phyloP scores from a whole-genome alignment of 176 grass and related monocot genomes.

The Bolboschoenus planiculmis region DNA sequence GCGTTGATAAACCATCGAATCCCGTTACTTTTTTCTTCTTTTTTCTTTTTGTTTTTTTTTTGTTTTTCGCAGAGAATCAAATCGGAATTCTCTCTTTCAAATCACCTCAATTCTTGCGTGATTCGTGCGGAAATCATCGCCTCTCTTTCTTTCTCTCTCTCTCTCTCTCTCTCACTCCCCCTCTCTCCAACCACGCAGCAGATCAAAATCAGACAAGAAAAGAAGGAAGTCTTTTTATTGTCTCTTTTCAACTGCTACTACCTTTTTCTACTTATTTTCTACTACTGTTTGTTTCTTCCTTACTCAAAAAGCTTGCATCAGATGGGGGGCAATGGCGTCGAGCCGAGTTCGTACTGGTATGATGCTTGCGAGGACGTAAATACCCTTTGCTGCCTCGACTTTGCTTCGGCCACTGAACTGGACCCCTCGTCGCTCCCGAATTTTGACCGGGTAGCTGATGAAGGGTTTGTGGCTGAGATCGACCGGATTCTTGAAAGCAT shows the following conservation, averaged over 20 bases:
- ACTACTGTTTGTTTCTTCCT: conserved; percentile 20
- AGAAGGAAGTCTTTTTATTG: conserved; percentile 39
- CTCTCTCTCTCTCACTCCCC: conserved; percentile 27
- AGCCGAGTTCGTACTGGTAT: conserved; percentile 76
- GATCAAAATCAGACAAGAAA: conserved; percentile 11
- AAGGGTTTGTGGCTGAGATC: conserved; percentile 87
- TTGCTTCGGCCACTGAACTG: conserved; percentile 52
- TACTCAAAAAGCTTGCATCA: conserved; percentile 4
- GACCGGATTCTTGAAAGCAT: conserved; percentile 91
- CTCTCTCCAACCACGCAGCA: conserved; percentile 2
- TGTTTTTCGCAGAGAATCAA: conserved; percentile 25
- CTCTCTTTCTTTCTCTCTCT: conserved; percentile 71
- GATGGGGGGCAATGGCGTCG: conserved; percentile 26
- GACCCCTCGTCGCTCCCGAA: conserved; percentile 52
- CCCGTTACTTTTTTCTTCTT: too few species aligned
- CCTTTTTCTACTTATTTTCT: conserved; percentile 2
- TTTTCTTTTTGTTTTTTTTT: too few species aligned
- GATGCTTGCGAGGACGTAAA: conserved; percentile 73
- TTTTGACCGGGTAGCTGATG: conserved; percentile 47
- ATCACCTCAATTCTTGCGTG: conserved; percentile 42
- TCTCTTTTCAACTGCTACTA: background rate
- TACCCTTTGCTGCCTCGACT: conserved; percentile 62
- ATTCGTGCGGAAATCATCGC: conserved; percentile 90
- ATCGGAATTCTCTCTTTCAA: conserved; percentile 29
- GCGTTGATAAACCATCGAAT: conserved; percentile 98